These are phyloP conservation scores for Xylariaceae sp. DNA, from an alignment of 2,329 filamentous ascomycete genomes.

Conservation along the genomic window DNA sequence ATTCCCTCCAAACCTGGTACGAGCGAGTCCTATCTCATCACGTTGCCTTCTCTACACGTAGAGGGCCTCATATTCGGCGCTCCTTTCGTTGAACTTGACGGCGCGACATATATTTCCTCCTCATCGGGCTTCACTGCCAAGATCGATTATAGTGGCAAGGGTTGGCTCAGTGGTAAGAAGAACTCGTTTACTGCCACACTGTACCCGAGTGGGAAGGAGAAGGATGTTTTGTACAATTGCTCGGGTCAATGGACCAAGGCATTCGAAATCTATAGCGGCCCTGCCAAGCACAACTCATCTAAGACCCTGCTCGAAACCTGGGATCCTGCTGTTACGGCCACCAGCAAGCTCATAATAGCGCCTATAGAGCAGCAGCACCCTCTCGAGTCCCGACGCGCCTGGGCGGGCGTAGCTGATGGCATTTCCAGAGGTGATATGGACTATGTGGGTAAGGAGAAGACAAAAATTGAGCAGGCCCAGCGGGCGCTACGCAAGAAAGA, in stretches of 20 bases:
- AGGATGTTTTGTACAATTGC: conserved; percentile 46
- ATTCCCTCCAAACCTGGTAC: conserved; percentile 41
- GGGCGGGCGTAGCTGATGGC: conserved; percentile 76
- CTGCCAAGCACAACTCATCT: conserved; percentile 39
- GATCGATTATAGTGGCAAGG: conserved; percentile 53
- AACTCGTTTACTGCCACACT: conserved; percentile 54
- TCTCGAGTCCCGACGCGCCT: conserved; percentile 80
- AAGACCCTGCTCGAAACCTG: conserved; percentile 45
- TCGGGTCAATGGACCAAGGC: conserved; percentile 52
- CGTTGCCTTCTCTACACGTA: conserved; percentile 54
- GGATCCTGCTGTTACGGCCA: conserved; percentile 44
- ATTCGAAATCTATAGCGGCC: conserved; percentile 42
- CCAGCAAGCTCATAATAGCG: conserved; percentile 41
- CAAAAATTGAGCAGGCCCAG: conserved; percentile 81
- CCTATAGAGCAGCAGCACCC: conserved; percentile 75
- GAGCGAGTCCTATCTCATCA: conserved; percentile 56
- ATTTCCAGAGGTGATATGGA: conserved; percentile 79
- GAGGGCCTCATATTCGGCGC: conserved; percentile 54
- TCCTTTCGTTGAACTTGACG: conserved; percentile 55
- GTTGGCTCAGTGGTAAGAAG: conserved; percentile 51
- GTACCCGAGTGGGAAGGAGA: conserved; percentile 47
- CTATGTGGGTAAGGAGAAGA: conserved; percentile 72
- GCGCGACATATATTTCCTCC: conserved; percentile 52
- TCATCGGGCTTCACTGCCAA: conserved; percentile 54
- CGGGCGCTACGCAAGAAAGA: conserved; percentile 68